phyloP scores from a whole-genome alignment of 805 yeast genomes.

The Schwanniomyces vanrijiae region DNA sequence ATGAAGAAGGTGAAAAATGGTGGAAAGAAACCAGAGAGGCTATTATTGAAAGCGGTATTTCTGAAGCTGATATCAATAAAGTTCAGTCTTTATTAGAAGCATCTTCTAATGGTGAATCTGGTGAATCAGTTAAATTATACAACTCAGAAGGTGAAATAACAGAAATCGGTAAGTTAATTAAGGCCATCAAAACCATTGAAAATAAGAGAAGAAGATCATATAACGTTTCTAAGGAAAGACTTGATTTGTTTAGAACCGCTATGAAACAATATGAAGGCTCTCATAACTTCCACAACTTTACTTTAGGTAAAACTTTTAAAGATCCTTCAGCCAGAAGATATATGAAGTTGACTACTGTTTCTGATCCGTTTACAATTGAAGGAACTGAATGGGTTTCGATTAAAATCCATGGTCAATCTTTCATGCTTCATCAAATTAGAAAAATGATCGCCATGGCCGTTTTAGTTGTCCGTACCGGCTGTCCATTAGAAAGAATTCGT shows the following conservation, averaged over 20 bases:
- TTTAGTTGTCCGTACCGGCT: conserved; percentile 79
- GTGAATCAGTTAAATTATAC: conserved; percentile 11
- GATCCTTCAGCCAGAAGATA: conserved; percentile 84
- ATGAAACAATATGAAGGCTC: conserved; percentile 78
- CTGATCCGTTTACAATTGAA: conserved; percentile 88
- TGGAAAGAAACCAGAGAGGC: conserved; percentile 55
- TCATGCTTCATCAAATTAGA: conserved; percentile 97
- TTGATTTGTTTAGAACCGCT: conserved; percentile 63
- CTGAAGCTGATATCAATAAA: conserved; percentile 27
- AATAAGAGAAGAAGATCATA: conserved; percentile 65
- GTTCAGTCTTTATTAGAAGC: conserved; percentile 34
- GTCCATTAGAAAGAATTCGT: conserved; percentile 71
- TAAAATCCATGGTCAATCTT: conserved; percentile 96
- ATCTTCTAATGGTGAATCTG: conserved; percentile 5
- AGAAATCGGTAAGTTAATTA: conserved; percentile 41
- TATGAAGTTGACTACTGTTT: conserved; percentile 76
- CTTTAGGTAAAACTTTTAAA: conserved; percentile 74
- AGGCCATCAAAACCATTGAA: conserved; percentile 61
- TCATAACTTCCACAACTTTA: conserved; percentile 90
- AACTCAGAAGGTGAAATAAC: conserved; percentile 38
- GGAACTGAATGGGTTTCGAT: conserved; percentile 96
- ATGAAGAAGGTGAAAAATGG: conserved; percentile 70
- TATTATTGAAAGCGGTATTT: conserved; percentile 18
- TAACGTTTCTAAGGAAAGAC: conserved; percentile 62
- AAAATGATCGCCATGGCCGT: conserved; percentile 97